Percentiles rank a stretch among this genome's conserved stretches.
Conservation (phyloP, 371 early-diverging fungal genomes). For the Rhizopus stolonifer region DNA sequence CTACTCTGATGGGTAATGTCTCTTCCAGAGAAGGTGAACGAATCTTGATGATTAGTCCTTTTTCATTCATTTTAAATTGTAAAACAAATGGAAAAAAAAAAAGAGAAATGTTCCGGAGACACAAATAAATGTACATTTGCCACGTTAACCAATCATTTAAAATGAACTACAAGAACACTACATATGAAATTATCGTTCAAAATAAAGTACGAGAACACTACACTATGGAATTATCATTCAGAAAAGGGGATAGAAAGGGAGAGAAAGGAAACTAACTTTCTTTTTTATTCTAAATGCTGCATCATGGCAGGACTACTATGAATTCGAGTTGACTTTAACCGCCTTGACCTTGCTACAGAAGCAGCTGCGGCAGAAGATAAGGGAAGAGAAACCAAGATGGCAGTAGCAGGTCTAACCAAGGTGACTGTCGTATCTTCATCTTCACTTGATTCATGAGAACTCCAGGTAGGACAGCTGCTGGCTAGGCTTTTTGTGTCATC, state of each 20-base stretch:
- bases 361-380: slow-evolving; percentile 19
- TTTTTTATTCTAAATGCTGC: no score
- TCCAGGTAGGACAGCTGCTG: neutral
- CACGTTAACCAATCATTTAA: neutral
- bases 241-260: no score
- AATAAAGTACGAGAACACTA: no score
- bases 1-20: slow-evolving; percentile 24
- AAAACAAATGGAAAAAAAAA: neutral
- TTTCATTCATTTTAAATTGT: neutral
- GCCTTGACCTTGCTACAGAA: slow-evolving; percentile 12
- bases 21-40: slow-evolving; percentile 48
- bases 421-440: neutral
- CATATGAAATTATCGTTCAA: no score
- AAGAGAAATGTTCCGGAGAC: neutral
- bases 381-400: slow-evolving; percentile 16
- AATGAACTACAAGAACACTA: neutral
- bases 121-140: no score
- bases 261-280: no score
- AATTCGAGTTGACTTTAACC: neutral
- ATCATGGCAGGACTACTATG: neutral
- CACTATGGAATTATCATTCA: no score
- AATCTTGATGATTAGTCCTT: slow-evolving; percentile 25
- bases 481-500: slow-evolving; percentile 3
- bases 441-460: slow-evolving; percentile 5
- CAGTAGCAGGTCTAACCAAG: slow-evolving; percentile 4